Evolutionary conservation across 805 yeast genomes (phyloP).

Genomic region (Tetrapisispora arboricola): DNA sequence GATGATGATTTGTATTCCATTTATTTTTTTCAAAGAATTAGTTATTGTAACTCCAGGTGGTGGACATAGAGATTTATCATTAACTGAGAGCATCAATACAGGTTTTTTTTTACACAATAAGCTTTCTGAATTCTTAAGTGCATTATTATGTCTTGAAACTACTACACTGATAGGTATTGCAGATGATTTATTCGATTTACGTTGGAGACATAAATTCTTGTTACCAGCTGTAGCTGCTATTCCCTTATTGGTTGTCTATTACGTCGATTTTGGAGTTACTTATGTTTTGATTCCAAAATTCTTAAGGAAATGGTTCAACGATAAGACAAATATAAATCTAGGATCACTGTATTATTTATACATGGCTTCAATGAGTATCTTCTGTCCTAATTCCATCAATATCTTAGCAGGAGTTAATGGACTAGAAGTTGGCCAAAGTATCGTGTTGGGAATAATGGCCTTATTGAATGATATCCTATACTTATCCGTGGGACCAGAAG

Average conservation of each 20-base stretch:
- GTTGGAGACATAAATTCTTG: slow-evolving; percentile 97
- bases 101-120: slow-evolving; percentile 63
- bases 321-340: slow-evolving; percentile 45
- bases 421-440: slow-evolving; percentile 88
- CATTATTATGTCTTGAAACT: slow-evolving; percentile 71
- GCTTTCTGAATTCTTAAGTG: slow-evolving; percentile 77
- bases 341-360: slow-evolving; percentile 74
- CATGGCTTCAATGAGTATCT: slow-evolving; percentile 86
- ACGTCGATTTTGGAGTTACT: slow-evolving; percentile 89
- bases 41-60: slow-evolving; percentile 51
- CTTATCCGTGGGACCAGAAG: slow-evolving; percentile 38
- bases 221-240: slow-evolving; percentile 90
- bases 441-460: slow-evolving; percentile 62
- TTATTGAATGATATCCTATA: slow-evolving; percentile 71
- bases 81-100: slow-evolving; percentile 4
- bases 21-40: slow-evolving; percentile 67
- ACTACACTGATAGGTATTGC: slow-evolving; percentile 80
- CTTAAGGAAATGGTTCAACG: slow-evolving; percentile 34
- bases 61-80: slow-evolving; percentile 35
- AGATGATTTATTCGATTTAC: slow-evolving; percentile 88
- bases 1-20: slow-evolving; percentile 81
- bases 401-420: slow-evolving; percentile 96
- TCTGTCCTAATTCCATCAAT: slow-evolving; percentile 92
- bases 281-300: slow-evolving; percentile 73
- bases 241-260: slow-evolving; percentile 83